Percentiles rank a stretch among this genome's conserved stretches.
Conservation (phyloP, 2,329 filamentous ascomycete genomes). For the Cyanodermella asteris region DNA sequence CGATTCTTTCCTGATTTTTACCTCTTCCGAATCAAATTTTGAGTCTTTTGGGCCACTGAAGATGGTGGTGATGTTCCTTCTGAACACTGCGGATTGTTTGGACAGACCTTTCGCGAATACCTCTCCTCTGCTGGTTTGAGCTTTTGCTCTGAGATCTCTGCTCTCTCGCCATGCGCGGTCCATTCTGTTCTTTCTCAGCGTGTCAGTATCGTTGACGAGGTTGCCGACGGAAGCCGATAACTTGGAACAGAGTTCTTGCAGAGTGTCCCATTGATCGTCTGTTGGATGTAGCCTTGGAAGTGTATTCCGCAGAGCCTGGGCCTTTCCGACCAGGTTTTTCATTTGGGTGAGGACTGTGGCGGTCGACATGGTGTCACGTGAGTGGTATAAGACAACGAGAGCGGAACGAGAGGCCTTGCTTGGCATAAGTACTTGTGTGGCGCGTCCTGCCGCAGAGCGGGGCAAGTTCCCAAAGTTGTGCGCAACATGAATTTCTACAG, state of each 20-base stretch:
- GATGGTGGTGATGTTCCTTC: constrained; percentile 1
- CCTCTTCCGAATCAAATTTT: constrained; percentile 1
- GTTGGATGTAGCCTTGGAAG: constrained; percentile 1
- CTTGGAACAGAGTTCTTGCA: background rate
- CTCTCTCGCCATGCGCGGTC: constrained; percentile 1
- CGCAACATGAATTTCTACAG: no score
- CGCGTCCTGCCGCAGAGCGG: no score
- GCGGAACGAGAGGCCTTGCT: no score
- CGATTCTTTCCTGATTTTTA: constrained; percentile 1
- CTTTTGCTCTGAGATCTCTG: background rate
- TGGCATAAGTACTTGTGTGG: no score
- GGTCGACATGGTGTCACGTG: constrained; percentile 1
- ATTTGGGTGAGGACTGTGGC: background rate
- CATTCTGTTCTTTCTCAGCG: background rate
- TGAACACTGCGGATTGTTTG: constrained; percentile 1
- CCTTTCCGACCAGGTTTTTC: constrained; percentile 1
- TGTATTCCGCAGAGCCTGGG: constrained; percentile 1
- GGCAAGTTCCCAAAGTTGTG: no score
- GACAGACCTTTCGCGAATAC: background rate
- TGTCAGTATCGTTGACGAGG: background rate
- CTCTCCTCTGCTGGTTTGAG: background rate
- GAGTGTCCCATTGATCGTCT: constrained; percentile 1
- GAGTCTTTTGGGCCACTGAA: constrained; percentile 1
- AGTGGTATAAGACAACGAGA: no score
- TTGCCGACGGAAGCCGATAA: background rate